phyloP scores from a whole-genome alignment of 2,329 filamentous ascomycete genomes.

The Mariannaea elegans region DNA sequence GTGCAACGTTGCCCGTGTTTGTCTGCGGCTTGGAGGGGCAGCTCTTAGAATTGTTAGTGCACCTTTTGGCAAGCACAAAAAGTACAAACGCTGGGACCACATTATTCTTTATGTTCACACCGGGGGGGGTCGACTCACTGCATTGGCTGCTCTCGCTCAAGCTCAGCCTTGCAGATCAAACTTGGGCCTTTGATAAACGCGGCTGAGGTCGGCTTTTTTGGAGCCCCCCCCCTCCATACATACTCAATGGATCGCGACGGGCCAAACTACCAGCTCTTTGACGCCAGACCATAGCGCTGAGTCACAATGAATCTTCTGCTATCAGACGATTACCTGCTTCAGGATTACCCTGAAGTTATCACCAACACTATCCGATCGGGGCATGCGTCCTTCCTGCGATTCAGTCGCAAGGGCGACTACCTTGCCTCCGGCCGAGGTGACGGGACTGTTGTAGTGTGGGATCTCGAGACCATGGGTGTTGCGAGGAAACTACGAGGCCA shows the following conservation, averaged over 20 bases:
- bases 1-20: constrained; percentile 12
- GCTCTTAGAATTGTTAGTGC: constrained; percentile 42
- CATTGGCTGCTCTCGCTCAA: background rate
- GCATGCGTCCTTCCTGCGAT: constrained; percentile 76
- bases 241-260: constrained; percentile 32
- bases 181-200: constrained; percentile 25
- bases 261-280: constrained; percentile 7
- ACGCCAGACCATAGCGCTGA: background rate
- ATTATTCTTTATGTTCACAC: constrained; percentile 24
- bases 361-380: constrained; percentile 83
- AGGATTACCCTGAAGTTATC: constrained; percentile 90
- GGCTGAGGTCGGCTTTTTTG: constrained; percentile 38
- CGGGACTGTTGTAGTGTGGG: constrained; percentile 94
- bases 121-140: background rate
- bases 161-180: constrained; percentile 47
- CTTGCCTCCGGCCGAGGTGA: constrained; percentile 94
- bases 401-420: constrained; percentile 94
- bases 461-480: constrained; percentile 96
- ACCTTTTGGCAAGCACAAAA: constrained; percentile 22
- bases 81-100: constrained; percentile 24
- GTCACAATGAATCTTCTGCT: constrained; percentile 65
- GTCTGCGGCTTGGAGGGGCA: constrained; percentile 32
- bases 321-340: constrained; percentile 70
- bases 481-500: constrained; percentile 94
- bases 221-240: constrained; percentile 24